Base-by-base conservation (phyloP, 169 alveolate genomes). In the Plasmodium relictum region DNA sequence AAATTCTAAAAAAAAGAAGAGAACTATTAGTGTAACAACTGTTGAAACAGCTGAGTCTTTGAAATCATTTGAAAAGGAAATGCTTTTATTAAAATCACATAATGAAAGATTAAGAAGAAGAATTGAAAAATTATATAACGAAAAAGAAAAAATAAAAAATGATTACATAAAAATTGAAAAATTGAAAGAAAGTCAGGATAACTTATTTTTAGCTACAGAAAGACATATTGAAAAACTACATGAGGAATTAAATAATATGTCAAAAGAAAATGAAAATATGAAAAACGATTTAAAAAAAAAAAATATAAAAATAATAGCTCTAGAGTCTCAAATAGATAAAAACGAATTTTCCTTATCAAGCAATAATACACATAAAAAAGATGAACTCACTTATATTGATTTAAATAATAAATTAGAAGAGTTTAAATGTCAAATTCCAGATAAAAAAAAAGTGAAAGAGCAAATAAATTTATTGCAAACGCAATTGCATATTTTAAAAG, bases 91-190 rank as follows among this genome's bases (percentile, higher is more conserved):
- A 45, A 66, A 68, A 68, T 83, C 83, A 16, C 91, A 83, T 44
- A 83, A 83, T 41, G 91, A 83, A 68, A 66, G 91, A 62, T 83
- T 83, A 56, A 83, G 31, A 83, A 83, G 83, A 39, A 83, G 83
- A 62, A 83, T 83, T 22, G 91, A 83, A 54, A 83, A 83, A 16
- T 37, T 83, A 39, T 68, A 83, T 26, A 73, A 44, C 6, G 78
- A 68, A 68, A 68, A 69, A 59, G 91, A 83, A 18, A 52, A 50
- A 62, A 44, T 83, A 83, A 56, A 83, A 83, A 61, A 26, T 18
- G 83, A 83, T 39, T 83, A 83, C 16, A 26, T 20, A 41, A 83
- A 83, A 44, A 68, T 83, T 56, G 91, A 83, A 68, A 83, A 83
- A 83, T 42, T 83, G 54, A 83, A 68, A 62, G 58, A 61, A 54